Conservation (phyloP, 2,329 filamentous ascomycete species). For the Drechslerella dactyloides region DNA sequence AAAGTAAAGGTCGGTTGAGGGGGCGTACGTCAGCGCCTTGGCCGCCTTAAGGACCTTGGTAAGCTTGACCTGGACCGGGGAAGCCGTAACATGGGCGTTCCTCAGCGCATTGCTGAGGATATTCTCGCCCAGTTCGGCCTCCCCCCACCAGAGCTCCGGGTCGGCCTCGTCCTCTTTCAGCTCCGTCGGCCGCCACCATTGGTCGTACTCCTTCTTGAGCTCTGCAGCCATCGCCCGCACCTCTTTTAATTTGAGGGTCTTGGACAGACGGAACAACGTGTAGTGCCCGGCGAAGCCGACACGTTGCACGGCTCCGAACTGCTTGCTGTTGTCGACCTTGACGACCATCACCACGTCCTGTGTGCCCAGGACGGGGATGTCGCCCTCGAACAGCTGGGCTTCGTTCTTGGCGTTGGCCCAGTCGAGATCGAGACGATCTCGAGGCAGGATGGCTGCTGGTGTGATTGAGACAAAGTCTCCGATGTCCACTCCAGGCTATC, state of each 20-base stretch:
- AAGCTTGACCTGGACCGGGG: slow-evolving; percentile 15
- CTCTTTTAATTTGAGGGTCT: slow-evolving; percentile 9
- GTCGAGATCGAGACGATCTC: slow-evolving; percentile 9
- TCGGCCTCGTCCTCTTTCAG: slow-evolving; percentile 16
- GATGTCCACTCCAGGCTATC: slow-evolving; percentile 24
- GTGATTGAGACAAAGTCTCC: slow-evolving; percentile 17
- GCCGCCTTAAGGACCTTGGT: slow-evolving; percentile 23
- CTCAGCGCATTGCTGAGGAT: slow-evolving; percentile 27
- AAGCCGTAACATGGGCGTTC: slow-evolving; percentile 12
- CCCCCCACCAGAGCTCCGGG: slow-evolving; percentile 33
- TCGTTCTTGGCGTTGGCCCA: slow-evolving; percentile 21
- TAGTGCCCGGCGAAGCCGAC: slow-evolving; percentile 15
- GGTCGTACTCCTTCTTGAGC: slow-evolving; percentile 12
- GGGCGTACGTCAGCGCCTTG: slow-evolving; percentile 24
- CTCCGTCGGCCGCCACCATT: slow-evolving; percentile 12
- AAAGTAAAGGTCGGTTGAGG: not conserved
- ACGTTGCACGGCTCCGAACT: slow-evolving; percentile 21
- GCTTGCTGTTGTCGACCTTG: slow-evolving; percentile 9
- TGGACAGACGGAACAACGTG: slow-evolving; percentile 19
- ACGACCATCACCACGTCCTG: slow-evolving; percentile 13
- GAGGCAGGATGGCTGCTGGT: slow-evolving; percentile 10
- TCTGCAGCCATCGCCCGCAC: slow-evolving; percentile 1
- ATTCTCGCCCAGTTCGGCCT: slow-evolving; percentile 1
- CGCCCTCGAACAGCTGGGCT: slow-evolving; percentile 18
- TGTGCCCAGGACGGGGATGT: slow-evolving; percentile 6